Base-by-base conservation (phyloP, 495 filamentous ascomycete genomes). In the Glutinoglossum americanum region DNA sequence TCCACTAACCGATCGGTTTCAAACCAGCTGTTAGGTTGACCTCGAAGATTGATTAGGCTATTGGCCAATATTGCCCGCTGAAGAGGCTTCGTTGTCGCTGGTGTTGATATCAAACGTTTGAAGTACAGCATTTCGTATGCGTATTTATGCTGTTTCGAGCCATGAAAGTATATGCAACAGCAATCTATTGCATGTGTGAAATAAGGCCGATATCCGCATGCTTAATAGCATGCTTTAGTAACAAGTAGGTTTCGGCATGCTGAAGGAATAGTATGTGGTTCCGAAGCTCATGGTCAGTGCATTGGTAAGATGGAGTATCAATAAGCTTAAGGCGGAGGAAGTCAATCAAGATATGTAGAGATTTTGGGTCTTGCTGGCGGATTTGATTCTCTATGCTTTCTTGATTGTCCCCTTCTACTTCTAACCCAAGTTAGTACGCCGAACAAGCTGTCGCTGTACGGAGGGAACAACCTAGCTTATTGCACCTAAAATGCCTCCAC, bases 171-270 rank as follows among this genome's bases (percentile, higher is more conserved):
- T 32, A 62, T 26, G 49, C 58, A 56, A 27, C 51, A 62, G 32
- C 49, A 4, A 41, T 41, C 30, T 57, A 57, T 44, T 13, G 60
- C 25, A 54, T n/a, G n/a, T 39, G 61, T 39, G 30, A 32, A 35
- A 62, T 61, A 26, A 61, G 44, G 21, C 54, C 54, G 53, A 61
- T 61, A 48, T 57, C 59, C 35, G 49, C 51, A 51, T 61, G 51
- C 59, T 57, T 62, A 44, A 62, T 61, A 35, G 57, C 58, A 57
- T 48, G 48, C 51, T 60, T 62, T 27, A 62, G 45, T 45, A 55
- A 53, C 45, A 57, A 33, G 48, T 61, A 62, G 13, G 54, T 55
- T 51, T 61, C 59, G 41, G 60, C 60, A 25, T 60, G 59, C 44
- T 60, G 39, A 44, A 62, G 53, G 57, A 57, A 61, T 51, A 30